Base-by-base conservation (phyloP, 805 yeast species). In the Suhomyces emberorum region DNA sequence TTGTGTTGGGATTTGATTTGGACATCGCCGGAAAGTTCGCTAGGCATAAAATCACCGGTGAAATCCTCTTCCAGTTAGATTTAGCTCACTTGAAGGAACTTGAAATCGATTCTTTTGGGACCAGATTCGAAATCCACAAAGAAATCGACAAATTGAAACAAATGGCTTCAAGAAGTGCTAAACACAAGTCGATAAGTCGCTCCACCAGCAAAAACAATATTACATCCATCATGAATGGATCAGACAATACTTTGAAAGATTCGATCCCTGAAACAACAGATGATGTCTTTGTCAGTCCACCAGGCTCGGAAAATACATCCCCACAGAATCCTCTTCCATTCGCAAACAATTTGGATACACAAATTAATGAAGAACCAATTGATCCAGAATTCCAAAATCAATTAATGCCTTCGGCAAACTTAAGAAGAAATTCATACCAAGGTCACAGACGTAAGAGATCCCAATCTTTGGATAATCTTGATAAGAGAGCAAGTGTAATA, bases 21-120 rank as follows among this genome's bases (percentile, higher is more conserved):
- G 76, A 72, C 17, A 76, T 83, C n/a, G 81, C 95, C 2, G 79
- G 83, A 1, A 80, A 84, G 51, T 93, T 93, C 59, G 79, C 81
- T 4, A 77, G 81, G 48, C 98, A 93, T 61, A 88, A 88, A 50
- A 88, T 93, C 41, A 82, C 89, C 1, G 98, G 98, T 19, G 66
- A 78, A 4, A 91, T 93, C 36, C 62, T 93, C 30, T 69, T 93
- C 35, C 95, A 89, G 59, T 70, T 93, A 43, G 97, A 91, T 52
- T 70, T 91, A 43, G 74, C 87, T 1, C 85, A 85, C 51, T 71
- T 93, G 51, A 93, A 91, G 57, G 99, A 93, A 59, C 68, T 93
- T 39, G 98, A 89, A 38, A 91, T 93, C 35, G 72, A 78, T 32
- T 85, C 95, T 3, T 93, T 93, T 65, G 99, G 99, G 18, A 89